Evolutionary conservation across 345 rosid species (phyloP), one percentile per base, ranked within the genome.

Genomic region (Eucalyptus brandiana): DNA sequence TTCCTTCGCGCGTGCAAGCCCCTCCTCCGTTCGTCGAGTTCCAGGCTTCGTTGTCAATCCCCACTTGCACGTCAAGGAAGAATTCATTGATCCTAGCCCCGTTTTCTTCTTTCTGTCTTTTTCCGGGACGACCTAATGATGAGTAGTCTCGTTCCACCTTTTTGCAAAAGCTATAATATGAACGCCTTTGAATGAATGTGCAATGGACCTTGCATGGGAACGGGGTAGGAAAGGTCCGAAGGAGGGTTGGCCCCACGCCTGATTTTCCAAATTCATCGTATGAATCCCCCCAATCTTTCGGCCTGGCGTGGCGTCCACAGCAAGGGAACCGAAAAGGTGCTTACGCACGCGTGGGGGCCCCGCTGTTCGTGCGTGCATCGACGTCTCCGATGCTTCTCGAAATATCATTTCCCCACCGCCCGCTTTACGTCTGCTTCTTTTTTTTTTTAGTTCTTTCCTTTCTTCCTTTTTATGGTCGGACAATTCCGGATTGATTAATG

Each of bases 401-500:
- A 65, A 30, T 62, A 30, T 62, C 72, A 62, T 62, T 60, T 60
- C 67, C 72, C 34, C 5, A 1, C 72, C 10, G 1, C 67, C 67
- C 7, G 32, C 67, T 28, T 28, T 28, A 28, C 32, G 32, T 60
- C n/a, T 60, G 16, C 62, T 23, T n/a, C n/a, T n/a, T n/a, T n/a
- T 23, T 10, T 24, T 23, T 9, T 54, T 1, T 54, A 8, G 58
- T 19, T 53, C 58, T 19, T 19, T 21, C 24, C 58, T 24, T 10
- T 56, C 30, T 56, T 24, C 13, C 62, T 56, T 24, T 56, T 56
- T 24, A 0, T 9, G 62, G 62, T 24, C 62, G 28, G 67, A 60
- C 32, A 0, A 60, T 12, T 60, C 34, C 5, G n/a, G 69, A 12
- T 28, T 28, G n/a, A 7, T 60, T 28, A 6, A 4, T 28, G 16